These are phyloP conservation scores for Amylostereum areolatum DNA, from an alignment of 1,284 basidiomycete genomes.

Conservation along the genomic window DNA sequence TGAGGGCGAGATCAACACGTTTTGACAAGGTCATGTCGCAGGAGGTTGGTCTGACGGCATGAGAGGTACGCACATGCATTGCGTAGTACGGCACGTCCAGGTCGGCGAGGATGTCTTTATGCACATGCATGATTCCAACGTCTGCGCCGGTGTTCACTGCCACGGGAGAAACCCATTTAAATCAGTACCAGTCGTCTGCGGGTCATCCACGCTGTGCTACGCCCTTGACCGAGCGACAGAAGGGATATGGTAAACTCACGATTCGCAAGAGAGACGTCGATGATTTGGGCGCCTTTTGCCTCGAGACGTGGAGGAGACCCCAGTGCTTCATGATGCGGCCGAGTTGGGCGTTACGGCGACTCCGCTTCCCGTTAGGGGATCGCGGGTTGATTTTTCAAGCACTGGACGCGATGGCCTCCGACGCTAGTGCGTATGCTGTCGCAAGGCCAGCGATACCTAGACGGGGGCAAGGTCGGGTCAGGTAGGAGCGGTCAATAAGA, in stretches of 20 bases:
- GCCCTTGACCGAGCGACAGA: neutral
- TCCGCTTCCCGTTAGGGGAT: conserved; percentile 15
- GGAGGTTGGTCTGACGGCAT: neutral
- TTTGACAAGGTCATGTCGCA: neutral
- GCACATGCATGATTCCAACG: conserved; percentile 18
- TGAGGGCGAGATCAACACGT: too few relatives aligned
- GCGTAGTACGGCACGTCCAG: conserved; percentile 20
- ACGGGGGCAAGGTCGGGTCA: neutral
- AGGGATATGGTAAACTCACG: conserved; percentile 3
- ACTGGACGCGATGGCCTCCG: conserved; percentile 27
- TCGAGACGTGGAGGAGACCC: conserved; percentile 21
- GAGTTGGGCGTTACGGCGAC: conserved; percentile 22
- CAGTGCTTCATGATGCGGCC: conserved; percentile 22
- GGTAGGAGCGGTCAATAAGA: neutral
- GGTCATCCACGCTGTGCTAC: too few relatives aligned
- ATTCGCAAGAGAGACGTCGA: conserved; percentile 3
- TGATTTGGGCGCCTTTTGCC: conserved; percentile 6
- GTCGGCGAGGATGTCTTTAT: conserved; percentile 20
- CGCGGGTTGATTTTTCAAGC: conserved; percentile 16
- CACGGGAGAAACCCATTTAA: conserved; percentile 6
- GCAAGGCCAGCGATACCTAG: conserved; percentile 21
- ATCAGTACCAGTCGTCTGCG: conserved; percentile 3
- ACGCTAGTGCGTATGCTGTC: conserved; percentile 21
- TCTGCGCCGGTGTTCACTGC: conserved; percentile 19
- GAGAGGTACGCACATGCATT: conserved; percentile 15